A percentile compares a stretch with the other conserved stretches of the same genome.
These are phyloP conservation scores for Ramalina intermedia DNA, from an alignment of 495 filamentous ascomycete genomes.

Conservation along the genomic window DNA sequence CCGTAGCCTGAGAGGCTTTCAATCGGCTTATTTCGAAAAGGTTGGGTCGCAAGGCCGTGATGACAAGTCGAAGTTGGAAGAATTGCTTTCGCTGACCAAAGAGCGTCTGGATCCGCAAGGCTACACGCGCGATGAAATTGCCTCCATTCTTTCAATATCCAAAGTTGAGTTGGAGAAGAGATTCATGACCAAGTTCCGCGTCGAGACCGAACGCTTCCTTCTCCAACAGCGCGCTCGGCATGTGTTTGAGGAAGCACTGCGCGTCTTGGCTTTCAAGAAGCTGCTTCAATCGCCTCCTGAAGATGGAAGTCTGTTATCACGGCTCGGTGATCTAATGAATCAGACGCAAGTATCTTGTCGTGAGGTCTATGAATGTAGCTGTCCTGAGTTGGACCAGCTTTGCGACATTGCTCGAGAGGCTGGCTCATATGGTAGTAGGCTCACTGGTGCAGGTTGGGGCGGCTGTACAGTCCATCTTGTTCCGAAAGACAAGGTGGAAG, in stretches of 20 bases:
- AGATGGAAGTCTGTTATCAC: slow-evolving; percentile 42
- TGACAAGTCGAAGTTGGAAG: slow-evolving; percentile 43
- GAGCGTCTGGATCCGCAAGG: slow-evolving; percentile 57
- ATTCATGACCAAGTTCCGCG: slow-evolving; percentile 73
- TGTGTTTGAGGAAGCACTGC: slow-evolving; percentile 77
- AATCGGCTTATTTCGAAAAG: slow-evolving; percentile 55
- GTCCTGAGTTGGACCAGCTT: slow-evolving; percentile 75
- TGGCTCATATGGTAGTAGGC: slow-evolving; percentile 69
- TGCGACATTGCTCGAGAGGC: slow-evolving; percentile 63
- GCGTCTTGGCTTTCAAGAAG: slow-evolving; percentile 68
- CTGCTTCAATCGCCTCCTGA: slow-evolving; percentile 32
- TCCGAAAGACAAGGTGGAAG: slow-evolving; percentile 70
- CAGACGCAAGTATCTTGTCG: slow-evolving; percentile 77
- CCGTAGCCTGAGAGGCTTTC: slow-evolving; percentile 72
- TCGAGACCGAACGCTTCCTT: slow-evolving; percentile 77
- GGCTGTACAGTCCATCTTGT: slow-evolving; percentile 91
- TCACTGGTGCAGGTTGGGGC: slow-evolving; percentile 95
- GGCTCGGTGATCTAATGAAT: slow-evolving; percentile 76
- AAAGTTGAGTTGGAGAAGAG: slow-evolving; percentile 54
- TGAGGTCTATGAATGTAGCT: slow-evolving; percentile 77
- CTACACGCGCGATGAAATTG: slow-evolving; percentile 80
- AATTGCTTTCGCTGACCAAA: slow-evolving; percentile 46
- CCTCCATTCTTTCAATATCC: slow-evolving; percentile 51
- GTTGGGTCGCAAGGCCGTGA: slow-evolving; percentile 32
- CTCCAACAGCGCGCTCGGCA: slow-evolving; percentile 77